These are phyloP conservation scores for Pseudonectria foliicola DNA, from an alignment of 2,329 filamentous ascomycete genomes.

Conservation along the genomic window DNA sequence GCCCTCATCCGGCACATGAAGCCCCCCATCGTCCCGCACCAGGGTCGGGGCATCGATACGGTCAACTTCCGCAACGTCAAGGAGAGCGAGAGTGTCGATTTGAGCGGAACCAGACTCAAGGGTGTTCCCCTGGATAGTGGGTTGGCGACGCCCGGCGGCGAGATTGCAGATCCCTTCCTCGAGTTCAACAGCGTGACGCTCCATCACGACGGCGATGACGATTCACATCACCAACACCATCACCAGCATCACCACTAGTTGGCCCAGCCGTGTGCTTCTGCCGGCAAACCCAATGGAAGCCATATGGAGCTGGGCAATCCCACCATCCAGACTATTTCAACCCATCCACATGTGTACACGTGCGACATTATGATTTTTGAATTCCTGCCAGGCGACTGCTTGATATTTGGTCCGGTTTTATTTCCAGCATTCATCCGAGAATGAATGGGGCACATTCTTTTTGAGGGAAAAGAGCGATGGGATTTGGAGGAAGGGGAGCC, in stretches of 20 bases:
- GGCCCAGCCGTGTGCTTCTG: conserved; percentile 4
- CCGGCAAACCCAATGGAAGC: conserved; percentile 5
- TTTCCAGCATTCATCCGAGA: conserved; percentile 13
- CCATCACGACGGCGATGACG: conserved; percentile 88
- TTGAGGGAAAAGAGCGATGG: conserved; percentile 3
- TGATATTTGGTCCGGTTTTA: conserved; percentile 15
- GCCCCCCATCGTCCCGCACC: conserved; percentile 89
- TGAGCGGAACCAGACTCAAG: conserved; percentile 59
- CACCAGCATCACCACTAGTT: conserved; percentile 6
- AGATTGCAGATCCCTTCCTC: conserved; percentile 84
- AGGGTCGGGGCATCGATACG: conserved; percentile 85
- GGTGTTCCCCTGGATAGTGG: conserved; percentile 84
- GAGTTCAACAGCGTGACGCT: conserved; percentile 98
- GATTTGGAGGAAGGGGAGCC: too few relatives aligned
- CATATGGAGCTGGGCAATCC: conserved; percentile 8
- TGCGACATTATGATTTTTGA: conserved; percentile 15
- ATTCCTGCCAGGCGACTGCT: conserved; percentile 16
- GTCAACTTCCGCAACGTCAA: conserved; percentile 98
- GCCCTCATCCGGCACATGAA: conserved; percentile 96
- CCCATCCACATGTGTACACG: conserved; percentile 14
- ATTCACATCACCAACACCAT: conserved; percentile 27
- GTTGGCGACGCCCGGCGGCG: conserved; percentile 74
- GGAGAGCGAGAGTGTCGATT: conserved; percentile 91
- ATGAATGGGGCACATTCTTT: conserved; percentile 17
- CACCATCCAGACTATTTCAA: conserved; percentile 1